Conservation (phyloP, 106 monocot genomes). For the Xerophyta viscosa region DNA sequence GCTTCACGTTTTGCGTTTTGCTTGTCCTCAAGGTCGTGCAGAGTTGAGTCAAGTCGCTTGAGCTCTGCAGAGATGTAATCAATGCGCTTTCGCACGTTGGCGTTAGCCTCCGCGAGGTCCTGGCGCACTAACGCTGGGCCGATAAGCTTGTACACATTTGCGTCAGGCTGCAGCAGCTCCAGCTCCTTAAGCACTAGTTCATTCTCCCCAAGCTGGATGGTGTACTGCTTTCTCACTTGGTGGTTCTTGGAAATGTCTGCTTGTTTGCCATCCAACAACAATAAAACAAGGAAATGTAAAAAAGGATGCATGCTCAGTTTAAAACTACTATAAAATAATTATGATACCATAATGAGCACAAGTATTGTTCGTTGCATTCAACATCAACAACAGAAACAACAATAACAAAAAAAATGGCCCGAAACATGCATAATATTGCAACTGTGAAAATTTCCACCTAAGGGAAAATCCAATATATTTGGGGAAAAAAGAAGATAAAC, state of each 20-base stretch:
- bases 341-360: too few relatives aligned
- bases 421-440: too few relatives aligned
- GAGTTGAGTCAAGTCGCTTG: not conserved
- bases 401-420: too few relatives aligned
- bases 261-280: not conserved
- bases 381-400: too few relatives aligned
- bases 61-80: conserved; percentile 88
- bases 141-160: conserved; percentile 91
- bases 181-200: conserved; percentile 95
- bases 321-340: too few relatives aligned
- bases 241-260: conserved; percentile 87
- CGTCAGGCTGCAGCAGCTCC: conserved; percentile 58
- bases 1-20: not conserved
- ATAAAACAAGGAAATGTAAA: too few relatives aligned
- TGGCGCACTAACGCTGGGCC: conserved; percentile 94
- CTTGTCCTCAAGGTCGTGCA: not conserved
- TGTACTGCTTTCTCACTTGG: conserved; percentile 94
- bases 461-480: too few relatives aligned
- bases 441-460: too few relatives aligned
- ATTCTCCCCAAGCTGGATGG: conserved; percentile 95
- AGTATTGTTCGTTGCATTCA: too few relatives aligned
- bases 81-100: conserved; percentile 82
- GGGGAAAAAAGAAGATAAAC: too few relatives aligned
- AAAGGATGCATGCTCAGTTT: too few relatives aligned
- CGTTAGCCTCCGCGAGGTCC: conserved; percentile 88